A percentile compares a stretch with the other conserved stretches of the same genome.
Evolutionary conservation across 495 filamentous ascomycete genomes (phyloP).

Genomic region (Xylaria nigripes): DNA sequence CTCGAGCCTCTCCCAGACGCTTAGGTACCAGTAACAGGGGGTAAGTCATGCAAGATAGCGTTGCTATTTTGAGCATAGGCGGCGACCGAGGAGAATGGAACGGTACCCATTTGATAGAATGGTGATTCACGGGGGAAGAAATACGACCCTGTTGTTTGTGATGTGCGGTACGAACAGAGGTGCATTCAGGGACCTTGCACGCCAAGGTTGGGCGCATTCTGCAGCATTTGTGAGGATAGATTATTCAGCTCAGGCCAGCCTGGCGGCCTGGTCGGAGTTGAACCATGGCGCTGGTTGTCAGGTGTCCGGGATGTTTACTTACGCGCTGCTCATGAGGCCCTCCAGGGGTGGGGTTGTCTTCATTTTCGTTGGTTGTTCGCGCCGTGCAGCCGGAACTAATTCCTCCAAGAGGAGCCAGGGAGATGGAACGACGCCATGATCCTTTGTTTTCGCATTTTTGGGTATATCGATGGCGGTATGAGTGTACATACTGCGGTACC

Average conservation of each 20-base stretch:
- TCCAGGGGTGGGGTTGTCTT: background rate
- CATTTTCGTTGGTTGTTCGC: background rate
- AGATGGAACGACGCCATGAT: too few species aligned
- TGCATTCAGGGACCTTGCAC: constrained; percentile 4
- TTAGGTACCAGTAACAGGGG: background rate
- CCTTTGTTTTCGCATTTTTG: too few species aligned
- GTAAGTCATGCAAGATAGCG: constrained; percentile 11
- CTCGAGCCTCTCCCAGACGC: background rate
- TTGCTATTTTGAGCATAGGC: constrained; percentile 11
- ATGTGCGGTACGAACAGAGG: constrained; percentile 11
- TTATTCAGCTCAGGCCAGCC: background rate
- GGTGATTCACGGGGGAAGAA: background rate
- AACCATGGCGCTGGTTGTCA: background rate
- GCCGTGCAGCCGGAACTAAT: background rate
- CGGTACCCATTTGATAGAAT: constrained; percentile 1
- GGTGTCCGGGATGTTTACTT: background rate
- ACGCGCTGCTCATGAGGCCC: too few species aligned
- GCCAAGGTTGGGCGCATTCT: background rate
- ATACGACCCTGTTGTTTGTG: constrained; percentile 4
- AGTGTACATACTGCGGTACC: too few species aligned
- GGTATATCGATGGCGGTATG: background rate
- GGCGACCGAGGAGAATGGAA: background rate
- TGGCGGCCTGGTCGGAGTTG: background rate
- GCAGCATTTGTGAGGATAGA: background rate
- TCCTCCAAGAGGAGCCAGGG: too few species aligned